Evolutionary conservation across 257 asterid genomes (phyloP).

Genomic region (Mitragyna speciosa): DNA sequence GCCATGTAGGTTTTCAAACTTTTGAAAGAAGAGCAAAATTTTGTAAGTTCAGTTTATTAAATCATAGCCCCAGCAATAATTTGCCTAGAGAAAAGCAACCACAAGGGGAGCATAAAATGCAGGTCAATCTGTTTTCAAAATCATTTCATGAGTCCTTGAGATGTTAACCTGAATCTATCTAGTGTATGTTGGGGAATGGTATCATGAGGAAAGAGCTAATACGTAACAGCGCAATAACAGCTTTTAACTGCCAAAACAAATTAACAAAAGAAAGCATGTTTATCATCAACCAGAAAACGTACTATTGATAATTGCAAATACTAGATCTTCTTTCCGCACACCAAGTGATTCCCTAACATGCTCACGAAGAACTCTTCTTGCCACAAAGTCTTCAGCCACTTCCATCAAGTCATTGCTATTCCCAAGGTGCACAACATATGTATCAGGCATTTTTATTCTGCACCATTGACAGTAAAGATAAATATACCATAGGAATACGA

Average conservation of each 20-base stretch:
- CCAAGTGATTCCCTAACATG: constrained; percentile 93
- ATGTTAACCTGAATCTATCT: background rate
- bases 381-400: constrained; percentile 78
- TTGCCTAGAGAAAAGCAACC: background rate
- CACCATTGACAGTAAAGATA: constrained; percentile 31
- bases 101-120: background rate
- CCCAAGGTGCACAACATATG: constrained; percentile 96
- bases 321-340: constrained; percentile 74
- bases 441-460: constrained; percentile 93
- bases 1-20: background rate
- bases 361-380: constrained; percentile 84
- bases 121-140: background rate
- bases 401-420: constrained; percentile 94
- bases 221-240: background rate
- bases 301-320: constrained; percentile 89
- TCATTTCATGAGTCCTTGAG: background rate
- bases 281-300: constrained; percentile 36
- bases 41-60: no score
- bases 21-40: background rate
- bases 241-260: constrained; percentile 9
- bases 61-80: background rate
- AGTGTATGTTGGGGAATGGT: background rate
- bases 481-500: background rate
- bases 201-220: background rate
- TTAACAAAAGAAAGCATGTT: constrained; percentile 8